Evolutionary conservation across 495 filamentous ascomycete genomes (phyloP), one percentile per base, ranked within the genome.

Genomic region (Pseudomonodictys pantanalensis): DNA sequence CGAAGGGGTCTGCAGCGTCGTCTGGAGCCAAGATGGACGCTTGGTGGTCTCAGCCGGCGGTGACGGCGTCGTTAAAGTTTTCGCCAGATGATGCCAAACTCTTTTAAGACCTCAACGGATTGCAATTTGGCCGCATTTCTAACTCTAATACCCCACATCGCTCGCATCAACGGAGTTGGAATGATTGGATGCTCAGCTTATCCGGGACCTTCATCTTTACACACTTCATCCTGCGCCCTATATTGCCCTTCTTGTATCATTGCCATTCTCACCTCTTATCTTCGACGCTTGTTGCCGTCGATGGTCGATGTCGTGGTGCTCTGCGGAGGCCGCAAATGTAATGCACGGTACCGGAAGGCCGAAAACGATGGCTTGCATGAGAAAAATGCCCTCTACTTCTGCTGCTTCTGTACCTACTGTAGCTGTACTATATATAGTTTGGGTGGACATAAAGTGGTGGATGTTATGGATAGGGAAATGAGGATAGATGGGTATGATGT

Each of bases 61-160:
- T n/a, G 93, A 98, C 71, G 95, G 93, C 2, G 85, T 95, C 18
- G 93, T 95, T 42, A 98, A 97, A 77, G 93, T 97, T 53, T 96
- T 96, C 79, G 86, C 88, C 39, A 73, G 86, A 72, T 85, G 64
- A 72, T 17, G 4, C 11, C 25, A 20, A 42, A 50, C 32, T 7
- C 41, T 45, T 20, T 9, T 7, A 18, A 45, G n/a, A n/a, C n/a
- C n/a, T 10, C 41, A 7, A 7, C 22, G 10, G 41, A 20, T 7
- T 18, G 18, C 41, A 9, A 45, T 7, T 20, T 7, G 41, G 7
- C 41, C 41, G 10, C 52, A 18, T 29, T 11, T 20, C 52, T 56
- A 15, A 20, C 39, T 22, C 38, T 28, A 9, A 3, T 42, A 3
- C n/a, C 1, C 26, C 11, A 17, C 39, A 38, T 49, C 22, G 22